Percentiles rank a stretch among this genome's conserved stretches.
Conservation (phyloP, 2,329 filamentous ascomycete species). For the Cladosporium sp. region DNA sequence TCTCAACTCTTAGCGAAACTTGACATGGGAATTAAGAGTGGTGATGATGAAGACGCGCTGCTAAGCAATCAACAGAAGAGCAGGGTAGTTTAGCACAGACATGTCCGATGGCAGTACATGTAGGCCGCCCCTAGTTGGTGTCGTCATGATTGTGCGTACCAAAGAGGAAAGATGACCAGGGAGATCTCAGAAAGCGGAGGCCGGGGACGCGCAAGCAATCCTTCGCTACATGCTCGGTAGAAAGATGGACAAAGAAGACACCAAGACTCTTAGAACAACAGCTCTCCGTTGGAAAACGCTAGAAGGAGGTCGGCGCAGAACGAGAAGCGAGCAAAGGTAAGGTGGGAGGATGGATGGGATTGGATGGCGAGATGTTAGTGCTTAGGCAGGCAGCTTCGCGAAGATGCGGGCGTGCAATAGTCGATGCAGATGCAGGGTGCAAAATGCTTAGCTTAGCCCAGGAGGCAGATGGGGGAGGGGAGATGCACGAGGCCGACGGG, state of each 20-base stretch:
- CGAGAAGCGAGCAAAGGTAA: not conserved
- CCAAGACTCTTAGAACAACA: not conserved
- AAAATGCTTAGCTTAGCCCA: conserved; percentile 11
- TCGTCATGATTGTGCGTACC: not conserved
- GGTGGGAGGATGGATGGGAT: not conserved
- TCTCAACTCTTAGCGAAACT: not conserved
- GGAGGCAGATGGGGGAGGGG: not conserved
- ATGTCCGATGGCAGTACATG: not conserved
- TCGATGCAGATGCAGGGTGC: conserved; percentile 7
- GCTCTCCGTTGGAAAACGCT: not conserved
- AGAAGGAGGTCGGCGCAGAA: not conserved
- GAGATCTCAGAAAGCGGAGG: not conserved
- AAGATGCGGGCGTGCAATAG: conserved; percentile 8
- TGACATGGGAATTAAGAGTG: not conserved
- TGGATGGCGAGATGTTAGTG: not conserved
- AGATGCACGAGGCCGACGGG: not conserved
- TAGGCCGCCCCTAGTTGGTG: not conserved
- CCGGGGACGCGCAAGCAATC: conserved; percentile 13
- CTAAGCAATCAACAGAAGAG: not conserved
- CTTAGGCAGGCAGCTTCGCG: not conserved
- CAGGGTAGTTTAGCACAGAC: not conserved
- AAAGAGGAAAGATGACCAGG: not conserved
- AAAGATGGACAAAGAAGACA: not conserved
- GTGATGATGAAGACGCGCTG: not conserved
- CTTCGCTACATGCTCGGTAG: not conserved